Evolutionary conservation across 2,329 filamentous ascomycete species (phyloP), one percentile per base, ranked within the genome.

Genomic region (Colletotrichum salicis): DNA sequence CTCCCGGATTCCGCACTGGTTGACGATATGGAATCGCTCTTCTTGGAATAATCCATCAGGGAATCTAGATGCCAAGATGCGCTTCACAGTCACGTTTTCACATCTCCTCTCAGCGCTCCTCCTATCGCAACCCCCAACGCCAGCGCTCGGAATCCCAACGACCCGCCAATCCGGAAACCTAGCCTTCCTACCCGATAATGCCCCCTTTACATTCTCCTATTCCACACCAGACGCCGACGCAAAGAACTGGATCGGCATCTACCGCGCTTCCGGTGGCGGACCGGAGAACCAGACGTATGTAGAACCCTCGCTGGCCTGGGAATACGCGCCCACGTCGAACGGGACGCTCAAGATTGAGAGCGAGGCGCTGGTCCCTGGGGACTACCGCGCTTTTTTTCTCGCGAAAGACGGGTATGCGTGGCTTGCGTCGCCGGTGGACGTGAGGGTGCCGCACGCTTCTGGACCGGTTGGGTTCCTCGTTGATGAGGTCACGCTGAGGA

Each of bases 191-290:
- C 35, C 67, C 5, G 61, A 52, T 27, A 61, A 60, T 1, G 57
- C 69, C 1, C 59, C 73, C 12, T 78, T 80, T 57, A 83, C 81
- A 0, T 82, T 84, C 66, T 58, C 77, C 11, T 84, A 83, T 74
- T 75, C 76, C 5, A 83, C 80, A 0, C 48, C 74, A 0, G 55
- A 74, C 3, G 70, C 80, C 4, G 71, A 78, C 60, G 37, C 69
- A 3, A 77, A 71, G 19, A 84, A 84, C 73, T 84, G 83, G 83
- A 74, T 84, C 27, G 83, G 79, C 35, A 59, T 84, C 4, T 84
- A 80, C 72, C 69, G 76, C 48, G 72, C 76, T 12, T 76, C 75
- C 1, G 78, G 77, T n/a, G 81, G 81, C 29, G 81, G 78, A 1
- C 82, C 82, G 1, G 76, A 78, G 2, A 75, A 83, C 22, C 76